A percentile compares a stretch with the other conserved stretches of the same genome.
Conservation (phyloP, 164 flowering plant genomes). For the Vitis amurensis region DNA sequence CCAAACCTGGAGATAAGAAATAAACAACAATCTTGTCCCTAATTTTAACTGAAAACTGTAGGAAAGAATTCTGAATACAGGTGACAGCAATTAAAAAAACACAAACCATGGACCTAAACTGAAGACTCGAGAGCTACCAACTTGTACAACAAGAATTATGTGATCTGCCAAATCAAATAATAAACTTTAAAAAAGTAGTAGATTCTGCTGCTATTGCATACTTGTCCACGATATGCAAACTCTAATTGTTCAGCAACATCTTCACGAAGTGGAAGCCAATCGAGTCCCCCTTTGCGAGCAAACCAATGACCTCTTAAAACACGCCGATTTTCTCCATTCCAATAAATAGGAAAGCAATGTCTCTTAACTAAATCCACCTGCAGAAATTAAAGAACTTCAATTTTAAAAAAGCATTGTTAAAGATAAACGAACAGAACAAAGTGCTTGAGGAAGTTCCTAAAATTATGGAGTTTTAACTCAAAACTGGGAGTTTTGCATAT, state of each 20-base stretch:
- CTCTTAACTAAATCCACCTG: slow-evolving; percentile 86
- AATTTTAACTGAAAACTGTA: slow-evolving; percentile 7
- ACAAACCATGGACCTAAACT: background rate
- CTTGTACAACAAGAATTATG: too few relatives aligned
- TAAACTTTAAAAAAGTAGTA: background rate
- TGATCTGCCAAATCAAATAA: background rate
- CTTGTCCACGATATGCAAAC: slow-evolving; percentile 82
- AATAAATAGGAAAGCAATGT: slow-evolving; percentile 94
- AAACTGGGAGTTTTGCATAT: background rate
- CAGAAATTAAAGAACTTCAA: slow-evolving; percentile 7
- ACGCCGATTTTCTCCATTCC: slow-evolving; percentile 94
- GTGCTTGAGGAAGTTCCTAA: background rate
- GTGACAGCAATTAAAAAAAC: background rate
- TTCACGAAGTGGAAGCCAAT: slow-evolving; percentile 95
- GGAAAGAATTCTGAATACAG: background rate
- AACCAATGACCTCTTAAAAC: slow-evolving; percentile 98
- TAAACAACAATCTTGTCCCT: background rate
- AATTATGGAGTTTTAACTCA: background rate
- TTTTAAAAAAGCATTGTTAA: background rate
- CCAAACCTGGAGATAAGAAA: slow-evolving; percentile 64
- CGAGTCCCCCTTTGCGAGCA: slow-evolving; percentile 89
- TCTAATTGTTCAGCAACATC: slow-evolving; percentile 95
- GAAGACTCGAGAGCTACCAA: too few relatives aligned
- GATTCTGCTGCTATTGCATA: slow-evolving; percentile 16
- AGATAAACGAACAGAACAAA: background rate